phyloP scores from a whole-genome alignment of 1,284 basidiomycete genomes.

The Pseudozyma thailandica region DNA sequence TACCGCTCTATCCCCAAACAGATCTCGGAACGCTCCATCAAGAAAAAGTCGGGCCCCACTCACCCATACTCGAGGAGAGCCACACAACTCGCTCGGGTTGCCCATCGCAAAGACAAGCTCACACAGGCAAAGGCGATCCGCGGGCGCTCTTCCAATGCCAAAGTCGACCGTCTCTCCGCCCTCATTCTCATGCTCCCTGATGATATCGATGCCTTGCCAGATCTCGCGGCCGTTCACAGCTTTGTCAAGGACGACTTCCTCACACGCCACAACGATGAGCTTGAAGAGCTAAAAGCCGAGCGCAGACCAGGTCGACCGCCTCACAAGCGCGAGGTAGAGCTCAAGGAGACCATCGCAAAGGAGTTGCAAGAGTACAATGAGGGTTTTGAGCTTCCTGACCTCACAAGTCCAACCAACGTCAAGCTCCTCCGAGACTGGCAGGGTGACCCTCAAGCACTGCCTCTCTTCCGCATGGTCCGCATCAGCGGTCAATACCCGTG shows the following conservation, averaged over 20 bases:
- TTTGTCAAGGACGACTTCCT: conserved; percentile 57
- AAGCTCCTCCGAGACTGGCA: conserved; percentile 61
- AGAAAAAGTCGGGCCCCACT: conserved; percentile 61
- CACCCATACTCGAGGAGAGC: conserved; percentile 65
- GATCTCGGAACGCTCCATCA: conserved; percentile 64
- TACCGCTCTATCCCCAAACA: background rate
- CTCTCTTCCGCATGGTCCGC: conserved; percentile 62
- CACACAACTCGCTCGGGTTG: conserved; percentile 57
- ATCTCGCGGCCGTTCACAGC: conserved; percentile 57
- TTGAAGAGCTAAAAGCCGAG: conserved; percentile 44
- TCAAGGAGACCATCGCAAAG: conserved; percentile 49
- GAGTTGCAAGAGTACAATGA: conserved; percentile 60
- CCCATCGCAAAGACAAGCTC: conserved; percentile 55
- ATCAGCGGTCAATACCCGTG: conserved; percentile 57
- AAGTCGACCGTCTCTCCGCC: conserved; percentile 62
- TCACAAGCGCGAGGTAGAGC: conserved; percentile 52
- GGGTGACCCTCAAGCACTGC: conserved; percentile 62
- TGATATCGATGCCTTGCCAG: conserved; percentile 51
- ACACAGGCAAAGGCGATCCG: conserved; percentile 41
- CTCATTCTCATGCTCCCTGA: conserved; percentile 63
- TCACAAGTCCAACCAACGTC: conserved; percentile 59
- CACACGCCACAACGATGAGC: conserved; percentile 58
- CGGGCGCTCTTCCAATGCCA: conserved; percentile 41
- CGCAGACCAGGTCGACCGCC: conserved; percentile 59
- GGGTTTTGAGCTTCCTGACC: conserved; percentile 63